These are phyloP conservation scores for Mycothermus thermophilus DNA, from an alignment of 495 filamentous ascomycete genomes.

Conservation along the genomic window DNA sequence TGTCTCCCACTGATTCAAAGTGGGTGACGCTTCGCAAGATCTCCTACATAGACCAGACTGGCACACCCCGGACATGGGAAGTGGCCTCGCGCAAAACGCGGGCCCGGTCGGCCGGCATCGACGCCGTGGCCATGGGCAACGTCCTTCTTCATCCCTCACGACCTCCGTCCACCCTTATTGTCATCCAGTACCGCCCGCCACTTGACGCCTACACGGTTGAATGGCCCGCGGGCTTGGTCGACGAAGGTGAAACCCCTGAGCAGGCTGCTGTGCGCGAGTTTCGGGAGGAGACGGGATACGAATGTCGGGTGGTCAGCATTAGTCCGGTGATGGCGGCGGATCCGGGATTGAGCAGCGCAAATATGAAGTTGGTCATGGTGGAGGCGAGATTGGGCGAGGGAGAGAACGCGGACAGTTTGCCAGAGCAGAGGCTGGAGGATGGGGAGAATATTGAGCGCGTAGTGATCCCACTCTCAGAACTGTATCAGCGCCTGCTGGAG, in stretches of 20 bases:
- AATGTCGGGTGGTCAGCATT: constrained; percentile 17
- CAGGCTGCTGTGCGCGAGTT: constrained; percentile 72
- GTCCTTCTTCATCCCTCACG: constrained; percentile 36
- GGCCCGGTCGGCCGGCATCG: constrained; percentile 29
- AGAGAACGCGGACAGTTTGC: constrained; percentile 33
- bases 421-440: constrained; percentile 60
- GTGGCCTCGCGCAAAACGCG: constrained; percentile 40
- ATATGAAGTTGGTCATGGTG: constrained; percentile 67
- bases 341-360: constrained; percentile 70
- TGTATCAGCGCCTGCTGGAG: constrained; percentile 36
- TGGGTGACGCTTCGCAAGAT: constrained; percentile 40
- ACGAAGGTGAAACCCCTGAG: constrained; percentile 63
- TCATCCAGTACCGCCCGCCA: constrained; percentile 61
- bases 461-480: constrained; percentile 47
- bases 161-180: constrained; percentile 35
- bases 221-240: constrained; percentile 71
- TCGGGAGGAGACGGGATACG: constrained; percentile 82
- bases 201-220: constrained; percentile 65
- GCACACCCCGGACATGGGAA: constrained; percentile 39
- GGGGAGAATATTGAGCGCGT: constrained; percentile 77
- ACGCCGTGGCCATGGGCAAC: constrained; percentile 43
- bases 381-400: constrained; percentile 50
- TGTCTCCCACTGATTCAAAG: constrained; percentile 32
- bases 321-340: constrained; percentile 29
- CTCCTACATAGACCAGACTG: constrained; percentile 37